These are phyloP conservation scores for Catunica adiposa DNA, from an alignment of 2,329 filamentous ascomycete species.

Conservation along the genomic window DNA sequence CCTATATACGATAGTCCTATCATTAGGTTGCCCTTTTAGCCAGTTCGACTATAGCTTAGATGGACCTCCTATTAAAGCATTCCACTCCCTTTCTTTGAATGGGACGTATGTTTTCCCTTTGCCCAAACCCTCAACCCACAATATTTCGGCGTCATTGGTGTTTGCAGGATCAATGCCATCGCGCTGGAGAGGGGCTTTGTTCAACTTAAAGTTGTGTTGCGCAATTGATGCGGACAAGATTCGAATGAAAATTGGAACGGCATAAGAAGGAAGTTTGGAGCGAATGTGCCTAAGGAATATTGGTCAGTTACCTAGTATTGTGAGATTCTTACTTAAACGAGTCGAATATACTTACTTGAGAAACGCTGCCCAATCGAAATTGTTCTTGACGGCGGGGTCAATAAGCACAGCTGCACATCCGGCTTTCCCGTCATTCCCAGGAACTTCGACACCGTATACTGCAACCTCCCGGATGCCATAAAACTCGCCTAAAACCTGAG, in stretches of 20 bases:
- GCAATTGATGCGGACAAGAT: slow-evolving; percentile 40
- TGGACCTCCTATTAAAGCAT: slow-evolving; percentile 43
- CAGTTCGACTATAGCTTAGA: slow-evolving; percentile 44
- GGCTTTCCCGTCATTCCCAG: slow-evolving; percentile 50
- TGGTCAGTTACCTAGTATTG: neutral
- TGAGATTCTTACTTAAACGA: neutral
- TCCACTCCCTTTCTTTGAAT: slow-evolving; percentile 55
- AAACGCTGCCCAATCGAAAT: slow-evolving; percentile 44
- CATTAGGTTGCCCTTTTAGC: neutral
- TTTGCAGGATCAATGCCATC: slow-evolving; percentile 9
- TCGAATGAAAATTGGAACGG: slow-evolving; percentile 57
- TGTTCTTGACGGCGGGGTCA: slow-evolving; percentile 27
- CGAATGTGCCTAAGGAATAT: slow-evolving; percentile 30
- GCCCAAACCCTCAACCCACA: slow-evolving; percentile 9
- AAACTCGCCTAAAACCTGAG: slow-evolving; percentile 43
- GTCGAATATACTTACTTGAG: slow-evolving; percentile 32
- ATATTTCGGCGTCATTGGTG: neutral
- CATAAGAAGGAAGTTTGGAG: slow-evolving; percentile 50
- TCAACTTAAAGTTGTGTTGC: slow-evolving; percentile 67
- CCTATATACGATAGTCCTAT: neutral
- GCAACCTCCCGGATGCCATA: slow-evolving; percentile 48
- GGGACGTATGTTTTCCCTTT: slow-evolving; percentile 46
- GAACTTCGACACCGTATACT: slow-evolving; percentile 51
- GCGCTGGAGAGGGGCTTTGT: slow-evolving; percentile 31
- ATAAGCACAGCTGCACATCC: slow-evolving; percentile 47